phyloP scores from a whole-genome alignment of 78 protist species.

The Monosiga brevicollis region DNA sequence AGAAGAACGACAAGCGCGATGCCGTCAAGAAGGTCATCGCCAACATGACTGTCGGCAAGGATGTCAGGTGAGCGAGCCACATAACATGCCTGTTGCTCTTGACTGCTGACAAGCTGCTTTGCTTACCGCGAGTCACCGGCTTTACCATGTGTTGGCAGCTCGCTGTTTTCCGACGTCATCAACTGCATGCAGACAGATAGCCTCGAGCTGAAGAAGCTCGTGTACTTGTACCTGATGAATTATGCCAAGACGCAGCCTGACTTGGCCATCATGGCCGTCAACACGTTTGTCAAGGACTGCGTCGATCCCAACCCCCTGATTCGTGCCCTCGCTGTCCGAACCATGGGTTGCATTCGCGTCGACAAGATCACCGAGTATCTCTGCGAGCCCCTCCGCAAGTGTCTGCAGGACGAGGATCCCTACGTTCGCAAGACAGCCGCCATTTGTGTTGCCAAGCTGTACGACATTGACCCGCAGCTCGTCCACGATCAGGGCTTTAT shows the following conservation, averaged over 20 bases:
- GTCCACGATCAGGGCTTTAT: constrained; percentile 89
- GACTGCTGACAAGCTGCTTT: too few species aligned
- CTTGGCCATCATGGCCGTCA: constrained; percentile 94
- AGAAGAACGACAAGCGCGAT: constrained; percentile 55
- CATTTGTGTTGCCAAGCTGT: constrained; percentile 94
- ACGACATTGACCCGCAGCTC: constrained; percentile 79
- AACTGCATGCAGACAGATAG: constrained; percentile 85
- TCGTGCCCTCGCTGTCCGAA: constrained; percentile 96
- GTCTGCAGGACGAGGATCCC: constrained; percentile 88
- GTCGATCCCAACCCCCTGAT: constrained; percentile 87
- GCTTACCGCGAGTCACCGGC: too few species aligned
- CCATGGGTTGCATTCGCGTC: constrained; percentile 98
- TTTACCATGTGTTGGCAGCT: too few species aligned
- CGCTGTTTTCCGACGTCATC: constrained; percentile 74
- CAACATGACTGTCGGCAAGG: constrained; percentile 98
- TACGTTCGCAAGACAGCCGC: constrained; percentile 98
- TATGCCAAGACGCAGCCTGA: constrained; percentile 96
- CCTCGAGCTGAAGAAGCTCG: constrained; percentile 95
- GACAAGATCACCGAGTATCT: constrained; percentile 85
- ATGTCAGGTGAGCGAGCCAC: constrained; percentile 54
- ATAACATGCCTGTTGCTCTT: too few species aligned
- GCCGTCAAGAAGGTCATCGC: constrained; percentile 98
- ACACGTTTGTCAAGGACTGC: constrained; percentile 91
- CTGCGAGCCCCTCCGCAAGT: constrained; percentile 77
- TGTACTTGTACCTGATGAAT: constrained; percentile 96